Base-by-base conservation (phyloP, 1,139 yeast genomes). In the Citeromyces siamensis region DNA sequence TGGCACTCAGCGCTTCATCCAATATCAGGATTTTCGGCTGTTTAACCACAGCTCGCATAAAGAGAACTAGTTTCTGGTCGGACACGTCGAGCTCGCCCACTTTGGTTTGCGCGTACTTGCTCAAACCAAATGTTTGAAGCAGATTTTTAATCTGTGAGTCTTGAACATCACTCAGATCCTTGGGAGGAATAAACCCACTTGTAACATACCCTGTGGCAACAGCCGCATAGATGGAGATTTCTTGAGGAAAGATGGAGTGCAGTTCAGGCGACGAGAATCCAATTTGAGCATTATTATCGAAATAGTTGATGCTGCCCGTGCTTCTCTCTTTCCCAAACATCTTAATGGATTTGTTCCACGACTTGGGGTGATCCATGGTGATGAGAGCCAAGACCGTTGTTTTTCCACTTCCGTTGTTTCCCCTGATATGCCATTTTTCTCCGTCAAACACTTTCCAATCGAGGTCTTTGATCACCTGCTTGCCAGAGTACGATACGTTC, bases 361-460 rank as follows among this genome's bases (percentile, higher is more conserved):
- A 78, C 55, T 90, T 95, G 0, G 98, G 98, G 52, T 90, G 98
- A 49, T 90, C 98, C 2, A 95, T 90, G 0, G 95, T 85, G 27
- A 90, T 65, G 32, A 90, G 56, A 2, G 96, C 76, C 13, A 90
- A 58, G 14, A 90, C 58, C 0, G 98, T 90, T 3, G 95, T 82
- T 52, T 90, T 90, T 1, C 98, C 98, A 0, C 94, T 68, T 1
- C 98, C 98, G 47, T 90, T 90, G 43, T 77, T 74, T 5, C 98
- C 98, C 39, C 80, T 63, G 29, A 90, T 66, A 51, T 93, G 88
- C 95, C 96, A 86, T 48, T 72, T 78, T 18, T 85, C 81, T 2
- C 94, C 94, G 21, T 62, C 62, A 3, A 65, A 62, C 6, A 86
- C 77, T 14, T 58, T 60, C 90, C 95, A 83, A 18, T 58, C 57